Evolutionary conservation across 768 basidiomycete genomes (phyloP).

Genomic region (Trametes cinnabarina): DNA sequence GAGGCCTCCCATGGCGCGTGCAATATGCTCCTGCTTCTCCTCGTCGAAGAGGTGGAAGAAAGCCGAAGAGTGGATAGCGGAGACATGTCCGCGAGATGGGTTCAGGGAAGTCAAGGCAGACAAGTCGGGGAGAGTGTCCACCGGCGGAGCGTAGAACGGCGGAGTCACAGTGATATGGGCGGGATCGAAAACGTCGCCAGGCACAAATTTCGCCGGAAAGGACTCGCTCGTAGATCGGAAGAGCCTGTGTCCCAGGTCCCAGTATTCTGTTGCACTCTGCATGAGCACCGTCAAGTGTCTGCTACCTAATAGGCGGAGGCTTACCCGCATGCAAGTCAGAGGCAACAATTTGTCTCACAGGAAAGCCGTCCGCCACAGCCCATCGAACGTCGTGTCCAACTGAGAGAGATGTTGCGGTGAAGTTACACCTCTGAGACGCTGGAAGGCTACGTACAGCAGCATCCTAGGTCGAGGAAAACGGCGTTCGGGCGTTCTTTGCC

Average conservation of each 20-base stretch:
- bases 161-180: constrained; percentile 33
- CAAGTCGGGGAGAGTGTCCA: constrained; percentile 25
- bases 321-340: constrained; percentile 37
- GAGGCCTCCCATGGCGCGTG: constrained; percentile 37
- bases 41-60: constrained; percentile 49
- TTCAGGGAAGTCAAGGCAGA: constrained; percentile 39
- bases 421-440: neutral
- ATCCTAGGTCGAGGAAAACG: constrained; percentile 42
- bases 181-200: constrained; percentile 54
- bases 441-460: constrained; percentile 34
- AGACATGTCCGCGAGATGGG: constrained; percentile 43
- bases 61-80: constrained; percentile 45
- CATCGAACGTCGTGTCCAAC: constrained; percentile 41
- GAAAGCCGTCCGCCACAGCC: constrained; percentile 40
- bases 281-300: neutral
- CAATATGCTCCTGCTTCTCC: constrained; percentile 39
- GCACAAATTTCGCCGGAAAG: constrained; percentile 54
- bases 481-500: constrained; percentile 34
- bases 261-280: constrained; percentile 42
- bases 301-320: neutral
- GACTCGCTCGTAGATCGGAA: constrained; percentile 51
- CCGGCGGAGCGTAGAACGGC: neutral
- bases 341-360: constrained; percentile 34
- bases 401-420: neutral
- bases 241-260: constrained; percentile 60